These are phyloP conservation scores for Actinomucor elegans DNA, from an alignment of 371 early-diverging fungal species.

Conservation along the genomic window DNA sequence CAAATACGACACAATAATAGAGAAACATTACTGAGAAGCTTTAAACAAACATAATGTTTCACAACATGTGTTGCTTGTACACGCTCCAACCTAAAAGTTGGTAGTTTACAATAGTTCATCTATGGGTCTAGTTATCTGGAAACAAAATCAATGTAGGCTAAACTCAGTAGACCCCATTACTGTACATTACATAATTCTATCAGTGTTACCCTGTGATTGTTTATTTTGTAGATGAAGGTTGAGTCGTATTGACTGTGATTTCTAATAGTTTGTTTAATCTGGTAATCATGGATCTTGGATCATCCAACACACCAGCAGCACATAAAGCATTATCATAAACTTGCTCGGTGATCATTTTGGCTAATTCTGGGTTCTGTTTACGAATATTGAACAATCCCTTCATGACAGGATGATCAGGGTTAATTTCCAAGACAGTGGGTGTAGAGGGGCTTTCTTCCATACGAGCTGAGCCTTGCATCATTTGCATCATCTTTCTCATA, in stretches of 20 bases:
- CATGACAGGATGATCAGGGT: slow-evolving; percentile 80
- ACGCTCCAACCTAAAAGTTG: too few relatives aligned
- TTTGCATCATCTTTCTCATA: slow-evolving; percentile 72
- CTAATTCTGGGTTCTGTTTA: slow-evolving; percentile 59
- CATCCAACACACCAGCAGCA: slow-evolving; percentile 79
- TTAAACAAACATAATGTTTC: too few relatives aligned
- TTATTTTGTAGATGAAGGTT: too few relatives aligned
- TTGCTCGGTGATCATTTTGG: slow-evolving; percentile 65
- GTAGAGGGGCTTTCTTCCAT: slow-evolving; percentile 51
- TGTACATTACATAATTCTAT: too few relatives aligned
- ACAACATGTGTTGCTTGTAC: too few relatives aligned
- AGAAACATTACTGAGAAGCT: too few relatives aligned
- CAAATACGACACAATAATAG: too few relatives aligned
- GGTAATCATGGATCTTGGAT: slow-evolving; percentile 76
- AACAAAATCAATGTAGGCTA: too few relatives aligned
- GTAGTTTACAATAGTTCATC: too few relatives aligned
- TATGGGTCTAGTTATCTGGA: too few relatives aligned
- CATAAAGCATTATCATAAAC: slow-evolving; percentile 75
- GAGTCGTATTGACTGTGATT: slow-evolving; percentile 47
- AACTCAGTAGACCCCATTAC: too few relatives aligned
- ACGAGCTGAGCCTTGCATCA: slow-evolving; percentile 73
- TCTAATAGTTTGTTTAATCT: slow-evolving; percentile 72
- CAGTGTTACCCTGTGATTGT: too few relatives aligned
- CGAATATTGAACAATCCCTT: slow-evolving; percentile 63
- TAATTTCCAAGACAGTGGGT: slow-evolving; percentile 80